A percentile compares a stretch with the other conserved stretches of the same genome.
These are phyloP conservation scores for Aureobasidium pullulans DNA, from an alignment of 2,329 filamentous ascomycete genomes.

Conservation along the genomic window DNA sequence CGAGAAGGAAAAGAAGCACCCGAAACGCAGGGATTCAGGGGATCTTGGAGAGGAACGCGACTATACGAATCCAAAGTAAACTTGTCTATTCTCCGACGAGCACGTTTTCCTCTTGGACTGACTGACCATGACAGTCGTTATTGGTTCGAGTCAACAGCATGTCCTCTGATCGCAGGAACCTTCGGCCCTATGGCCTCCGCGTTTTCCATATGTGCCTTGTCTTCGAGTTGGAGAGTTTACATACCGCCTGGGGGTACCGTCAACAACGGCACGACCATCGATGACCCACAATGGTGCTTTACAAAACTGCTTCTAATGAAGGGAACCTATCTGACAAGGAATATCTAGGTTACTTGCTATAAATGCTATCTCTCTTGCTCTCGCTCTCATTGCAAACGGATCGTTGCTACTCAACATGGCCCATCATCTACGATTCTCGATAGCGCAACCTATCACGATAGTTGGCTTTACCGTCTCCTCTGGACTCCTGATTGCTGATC, in stretches of 20 bases:
- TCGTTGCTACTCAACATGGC: conserved; percentile 54
- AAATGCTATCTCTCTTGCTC: conserved; percentile 49
- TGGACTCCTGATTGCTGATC: conserved; percentile 46
- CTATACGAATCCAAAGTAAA: conserved; percentile 38
- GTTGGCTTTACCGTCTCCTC: conserved; percentile 52
- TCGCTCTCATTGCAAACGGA: conserved; percentile 48
- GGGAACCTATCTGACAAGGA: neutral
- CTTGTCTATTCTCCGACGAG: neutral
- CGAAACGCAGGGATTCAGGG: conserved; percentile 27
- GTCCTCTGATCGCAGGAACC: conserved; percentile 47
- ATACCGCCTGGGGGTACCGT: conserved; percentile 41
- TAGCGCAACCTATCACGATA: conserved; percentile 54
- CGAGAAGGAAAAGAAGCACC: conserved; percentile 16
- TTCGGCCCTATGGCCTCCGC: conserved; percentile 33
- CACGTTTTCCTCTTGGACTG: conserved; percentile 12
- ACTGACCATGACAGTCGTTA: conserved; percentile 36
- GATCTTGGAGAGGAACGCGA: conserved; percentile 33
- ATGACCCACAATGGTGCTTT: conserved; percentile 47
- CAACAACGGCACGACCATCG: conserved; percentile 37
- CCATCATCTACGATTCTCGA: conserved; percentile 44
- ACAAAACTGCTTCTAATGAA: neutral
- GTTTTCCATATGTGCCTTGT: conserved; percentile 42
- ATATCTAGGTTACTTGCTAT: conserved; percentile 41
- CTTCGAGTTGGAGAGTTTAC: conserved; percentile 48
- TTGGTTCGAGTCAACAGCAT: conserved; percentile 56